These are phyloP conservation scores for Davidsoniella neocaledoniae DNA, from an alignment of 2,329 filamentous ascomycete genomes.

Conservation along the genomic window DNA sequence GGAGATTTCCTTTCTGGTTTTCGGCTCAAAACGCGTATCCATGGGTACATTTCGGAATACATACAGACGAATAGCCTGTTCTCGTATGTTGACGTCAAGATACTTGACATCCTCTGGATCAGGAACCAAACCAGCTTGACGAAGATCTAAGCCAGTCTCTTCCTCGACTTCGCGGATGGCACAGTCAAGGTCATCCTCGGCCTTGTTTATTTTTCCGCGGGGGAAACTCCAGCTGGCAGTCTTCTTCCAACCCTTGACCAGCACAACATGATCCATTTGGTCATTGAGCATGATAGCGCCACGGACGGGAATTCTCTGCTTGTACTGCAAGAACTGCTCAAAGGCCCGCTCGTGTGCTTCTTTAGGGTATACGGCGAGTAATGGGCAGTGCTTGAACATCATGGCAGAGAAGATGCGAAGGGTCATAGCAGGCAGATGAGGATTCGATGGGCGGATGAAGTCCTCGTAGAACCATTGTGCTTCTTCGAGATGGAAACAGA, in stretches of 20 bases:
- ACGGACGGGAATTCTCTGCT: constrained; percentile 81
- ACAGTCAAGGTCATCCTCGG: constrained; percentile 85
- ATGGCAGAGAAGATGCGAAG: constrained; percentile 72
- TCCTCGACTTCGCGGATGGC: constrained; percentile 90
- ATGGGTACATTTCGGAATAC: constrained; percentile 79
- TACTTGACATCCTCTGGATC: constrained; percentile 57
- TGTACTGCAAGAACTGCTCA: constrained; percentile 84
- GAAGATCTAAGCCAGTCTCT: constrained; percentile 81
- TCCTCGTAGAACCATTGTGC: constrained; percentile 99
- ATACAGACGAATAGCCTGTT: constrained; percentile 85
- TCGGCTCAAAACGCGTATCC: constrained; percentile 75
- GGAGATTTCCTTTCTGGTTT: constrained; percentile 92
- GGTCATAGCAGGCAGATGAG: constrained; percentile 67
- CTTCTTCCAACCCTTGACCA: constrained; percentile 98
- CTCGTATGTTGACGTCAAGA: constrained; percentile 77
- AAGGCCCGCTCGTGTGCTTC: constrained; percentile 71
- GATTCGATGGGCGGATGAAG: constrained; percentile 83
- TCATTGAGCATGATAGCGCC: constrained; percentile 87
- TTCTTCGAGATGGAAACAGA: constrained; percentile 98
- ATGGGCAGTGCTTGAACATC: constrained; percentile 87
- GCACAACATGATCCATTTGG: constrained; percentile 80
- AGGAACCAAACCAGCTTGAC: constrained; percentile 57
- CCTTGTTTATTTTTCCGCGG: constrained; percentile 93
- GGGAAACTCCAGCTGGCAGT: constrained; percentile 93
- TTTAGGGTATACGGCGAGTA: constrained; percentile 65